A percentile compares a stretch with the other conserved stretches of the same genome.
Conservation (phyloP, 352 stramenopile species). For the Chrysophaeum taylorii region DNA sequence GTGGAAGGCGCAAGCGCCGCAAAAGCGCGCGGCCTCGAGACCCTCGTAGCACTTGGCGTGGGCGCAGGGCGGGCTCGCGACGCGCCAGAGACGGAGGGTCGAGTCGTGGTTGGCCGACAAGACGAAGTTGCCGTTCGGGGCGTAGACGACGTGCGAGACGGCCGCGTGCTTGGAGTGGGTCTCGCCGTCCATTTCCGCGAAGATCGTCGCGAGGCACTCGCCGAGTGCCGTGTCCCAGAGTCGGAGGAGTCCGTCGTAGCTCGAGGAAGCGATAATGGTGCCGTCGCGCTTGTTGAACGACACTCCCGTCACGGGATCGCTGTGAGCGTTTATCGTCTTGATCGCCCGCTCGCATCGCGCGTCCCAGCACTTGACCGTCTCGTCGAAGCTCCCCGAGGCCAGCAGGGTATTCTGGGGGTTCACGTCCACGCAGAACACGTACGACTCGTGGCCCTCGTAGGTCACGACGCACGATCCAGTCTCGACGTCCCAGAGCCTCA, state of each 20-base stretch:
- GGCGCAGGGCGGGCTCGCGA: conserved; percentile 75
- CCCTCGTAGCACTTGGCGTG: conserved; percentile 21
- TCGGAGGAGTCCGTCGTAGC: conserved; percentile 38
- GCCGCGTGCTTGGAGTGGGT: conserved; percentile 42
- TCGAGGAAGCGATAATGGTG: not conserved
- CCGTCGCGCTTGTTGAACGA: conserved; percentile 9
- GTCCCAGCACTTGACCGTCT: conserved; percentile 90
- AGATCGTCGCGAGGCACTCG: conserved; percentile 83
- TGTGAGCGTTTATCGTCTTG: conserved; percentile 73
- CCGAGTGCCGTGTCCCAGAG: conserved; percentile 91
- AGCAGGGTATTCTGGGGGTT: conserved; percentile 83
- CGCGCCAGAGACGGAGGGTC: no score
- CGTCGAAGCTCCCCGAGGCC: conserved; percentile 73
- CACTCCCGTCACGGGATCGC: conserved; percentile 78
- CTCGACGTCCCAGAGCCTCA: conserved; percentile 84
- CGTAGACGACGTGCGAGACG: conserved; percentile 77
- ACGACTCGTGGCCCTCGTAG: conserved; percentile 74
- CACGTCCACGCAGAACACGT: conserved; percentile 87
- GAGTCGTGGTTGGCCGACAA: conserved; percentile 77
- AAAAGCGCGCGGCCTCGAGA: conserved; percentile 15
- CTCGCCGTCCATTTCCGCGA: conserved; percentile 41
- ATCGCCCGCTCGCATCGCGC: conserved; percentile 74
- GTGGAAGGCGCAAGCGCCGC: conserved; percentile 14
- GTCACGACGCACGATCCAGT: conserved; percentile 61
- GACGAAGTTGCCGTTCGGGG: conserved; percentile 82